Evolutionary conservation across 352 stramenopile genomes (phyloP).

Genomic region (Phytophthora pisi): DNA sequence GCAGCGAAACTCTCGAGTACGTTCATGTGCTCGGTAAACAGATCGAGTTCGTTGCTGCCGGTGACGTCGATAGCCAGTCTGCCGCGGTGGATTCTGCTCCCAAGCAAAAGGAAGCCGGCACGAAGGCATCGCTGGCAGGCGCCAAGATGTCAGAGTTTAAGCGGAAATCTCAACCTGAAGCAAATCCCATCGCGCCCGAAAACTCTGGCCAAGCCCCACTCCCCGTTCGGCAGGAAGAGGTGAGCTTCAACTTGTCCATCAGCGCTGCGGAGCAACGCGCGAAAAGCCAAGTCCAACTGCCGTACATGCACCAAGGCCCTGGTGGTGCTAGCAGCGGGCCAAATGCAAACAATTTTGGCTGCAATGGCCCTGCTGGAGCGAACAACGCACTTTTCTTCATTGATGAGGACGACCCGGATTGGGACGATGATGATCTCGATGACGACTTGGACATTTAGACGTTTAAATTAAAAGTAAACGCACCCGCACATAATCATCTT

Average conservation of each 20-base stretch:
- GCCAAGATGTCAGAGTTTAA: slow-evolving; percentile 11
- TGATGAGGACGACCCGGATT: slow-evolving; percentile 82
- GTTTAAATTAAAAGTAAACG: too few species aligned
- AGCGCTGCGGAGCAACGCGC: slow-evolving; percentile 57
- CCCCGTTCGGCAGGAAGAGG: slow-evolving; percentile 56
- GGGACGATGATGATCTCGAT: slow-evolving; percentile 66
- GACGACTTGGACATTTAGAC: slow-evolving; percentile 59
- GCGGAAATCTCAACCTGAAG: slow-evolving; percentile 9
- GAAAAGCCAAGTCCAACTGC: slow-evolving; percentile 69
- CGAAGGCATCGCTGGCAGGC: not conserved
- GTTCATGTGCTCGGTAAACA: slow-evolving; percentile 45
- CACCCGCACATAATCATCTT: too few species aligned
- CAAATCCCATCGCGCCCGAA: not conserved
- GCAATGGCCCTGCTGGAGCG: slow-evolving; percentile 3
- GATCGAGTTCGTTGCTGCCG: slow-evolving; percentile 33
- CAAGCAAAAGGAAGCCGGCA: slow-evolving; percentile 4
- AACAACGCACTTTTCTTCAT: slow-evolving; percentile 73
- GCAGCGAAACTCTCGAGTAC: slow-evolving; percentile 70
- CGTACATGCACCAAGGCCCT: slow-evolving; percentile 68
- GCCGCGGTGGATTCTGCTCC: not conserved
- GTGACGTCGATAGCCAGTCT: slow-evolving; percentile 4
- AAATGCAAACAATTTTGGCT: not conserved
- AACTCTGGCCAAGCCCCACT: slow-evolving; percentile 31
- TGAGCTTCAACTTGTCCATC: slow-evolving; percentile 80
- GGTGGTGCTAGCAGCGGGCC: slow-evolving; percentile 3